Conservation (phyloP, 352 stramenopile genomes). For the Pythium insidiosum region DNA sequence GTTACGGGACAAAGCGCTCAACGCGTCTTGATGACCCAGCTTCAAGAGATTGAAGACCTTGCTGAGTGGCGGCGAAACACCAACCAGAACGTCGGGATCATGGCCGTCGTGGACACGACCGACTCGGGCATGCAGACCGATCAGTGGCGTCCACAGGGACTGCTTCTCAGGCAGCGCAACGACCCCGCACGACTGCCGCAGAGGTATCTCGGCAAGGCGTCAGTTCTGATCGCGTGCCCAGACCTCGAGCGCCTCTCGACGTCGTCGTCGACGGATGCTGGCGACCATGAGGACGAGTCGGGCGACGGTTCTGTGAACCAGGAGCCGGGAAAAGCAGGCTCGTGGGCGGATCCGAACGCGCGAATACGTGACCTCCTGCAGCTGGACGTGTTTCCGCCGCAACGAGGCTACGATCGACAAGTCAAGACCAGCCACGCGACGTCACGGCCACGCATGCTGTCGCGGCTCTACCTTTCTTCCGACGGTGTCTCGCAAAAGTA, state of each 20-base stretch:
- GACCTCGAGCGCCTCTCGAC: slow-evolving; percentile 17
- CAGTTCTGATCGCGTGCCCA: slow-evolving; percentile 60
- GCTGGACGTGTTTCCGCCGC: slow-evolving; percentile 43
- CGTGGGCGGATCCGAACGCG: slow-evolving; percentile 27
- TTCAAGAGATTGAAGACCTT: slow-evolving; percentile 53
- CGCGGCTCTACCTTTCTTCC: slow-evolving; percentile 58
- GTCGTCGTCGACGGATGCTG: no score
- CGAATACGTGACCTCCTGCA: slow-evolving; percentile 36
- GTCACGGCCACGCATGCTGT: slow-evolving; percentile 43
- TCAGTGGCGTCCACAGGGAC: slow-evolving; percentile 56
- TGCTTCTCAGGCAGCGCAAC: slow-evolving; percentile 68
- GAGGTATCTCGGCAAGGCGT: slow-evolving; percentile 57
- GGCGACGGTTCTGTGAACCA: no score
- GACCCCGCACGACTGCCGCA: slow-evolving; percentile 57
- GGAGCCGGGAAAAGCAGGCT: no score
- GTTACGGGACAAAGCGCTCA: no score
- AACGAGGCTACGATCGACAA: slow-evolving; percentile 37
- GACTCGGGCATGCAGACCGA: slow-evolving; percentile 68
- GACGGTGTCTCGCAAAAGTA: slow-evolving; percentile 72
- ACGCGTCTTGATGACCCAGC: slow-evolving; percentile 21
- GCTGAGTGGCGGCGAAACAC: slow-evolving; percentile 41
- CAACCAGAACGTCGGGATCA: slow-evolving; percentile 57
- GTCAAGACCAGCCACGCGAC: slow-evolving; percentile 54
- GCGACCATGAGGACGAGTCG: no score
- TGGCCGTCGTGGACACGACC: slow-evolving; percentile 23